These are phyloP conservation scores for Elymus sibiricus DNA, from an alignment of 176 grass and related monocot species.

Conservation along the genomic window DNA sequence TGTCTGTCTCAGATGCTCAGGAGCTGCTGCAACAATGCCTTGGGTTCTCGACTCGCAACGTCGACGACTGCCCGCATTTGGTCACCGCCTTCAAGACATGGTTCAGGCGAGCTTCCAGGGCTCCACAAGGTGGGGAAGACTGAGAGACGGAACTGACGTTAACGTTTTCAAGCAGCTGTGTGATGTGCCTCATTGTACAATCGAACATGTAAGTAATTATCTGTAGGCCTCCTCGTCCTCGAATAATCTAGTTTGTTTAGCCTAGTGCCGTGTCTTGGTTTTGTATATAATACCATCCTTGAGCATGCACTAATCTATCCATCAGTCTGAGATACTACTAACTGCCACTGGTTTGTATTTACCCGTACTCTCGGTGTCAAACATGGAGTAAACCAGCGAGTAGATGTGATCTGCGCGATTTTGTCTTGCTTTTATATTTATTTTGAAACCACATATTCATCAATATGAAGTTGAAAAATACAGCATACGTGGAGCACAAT, in stretches of 20 bases:
- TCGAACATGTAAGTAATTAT: background rate
- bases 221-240: background rate
- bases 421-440: no score
- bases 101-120: conserved; percentile 34
- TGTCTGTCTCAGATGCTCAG: conserved; percentile 58
- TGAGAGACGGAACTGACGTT: conserved; percentile 1
- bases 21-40: conserved; percentile 75
- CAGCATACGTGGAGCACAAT: no score
- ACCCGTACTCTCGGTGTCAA: background rate
- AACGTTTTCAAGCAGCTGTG: background rate
- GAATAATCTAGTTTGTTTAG: conserved; percentile 16
- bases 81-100: conserved; percentile 33
- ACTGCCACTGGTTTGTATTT: background rate
- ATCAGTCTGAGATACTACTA: background rate
- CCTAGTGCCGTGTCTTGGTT: background rate
- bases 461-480: no score
- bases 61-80: conserved; percentile 31
- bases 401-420: background rate
- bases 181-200: background rate
- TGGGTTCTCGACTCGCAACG: conserved; percentile 69
- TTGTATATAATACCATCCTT: background rate
- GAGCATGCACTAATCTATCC: background rate
- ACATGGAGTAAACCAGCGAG: background rate
- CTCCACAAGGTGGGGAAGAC: conserved; percentile 15
- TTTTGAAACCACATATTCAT: no score